phyloP scores from a whole-genome alignment of 805 yeast genomes.

The Lipomyces mesembrius region DNA sequence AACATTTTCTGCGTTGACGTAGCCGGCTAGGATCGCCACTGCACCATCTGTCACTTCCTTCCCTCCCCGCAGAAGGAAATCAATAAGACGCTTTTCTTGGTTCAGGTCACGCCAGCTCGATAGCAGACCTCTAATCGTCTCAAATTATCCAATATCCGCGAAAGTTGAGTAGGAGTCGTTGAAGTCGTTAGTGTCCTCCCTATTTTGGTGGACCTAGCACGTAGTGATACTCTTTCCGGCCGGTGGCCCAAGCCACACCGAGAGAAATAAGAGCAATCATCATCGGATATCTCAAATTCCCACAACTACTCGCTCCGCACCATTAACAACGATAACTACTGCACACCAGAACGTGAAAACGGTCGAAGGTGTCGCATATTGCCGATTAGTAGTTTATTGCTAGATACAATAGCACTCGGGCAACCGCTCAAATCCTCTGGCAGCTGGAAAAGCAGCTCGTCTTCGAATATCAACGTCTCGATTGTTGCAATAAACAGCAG shows the following conservation, averaged over 20 bases:
- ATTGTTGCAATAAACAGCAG: background rate
- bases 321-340: background rate
- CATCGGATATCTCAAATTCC: background rate
- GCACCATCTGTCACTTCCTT: background rate
- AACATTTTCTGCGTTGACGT: background rate
- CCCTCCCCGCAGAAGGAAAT: background rate
- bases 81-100: background rate
- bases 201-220: constrained; percentile 2
- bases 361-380: background rate
- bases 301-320: background rate
- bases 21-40: background rate
- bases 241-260: background rate
- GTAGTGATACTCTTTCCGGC: background rate
- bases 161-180: background rate
- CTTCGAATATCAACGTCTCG: background rate
- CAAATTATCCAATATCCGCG: background rate
- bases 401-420: background rate
- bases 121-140: background rate
- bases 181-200: background rate
- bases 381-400: background rate
- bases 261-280: background rate
- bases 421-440: background rate
- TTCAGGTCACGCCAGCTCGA: background rate
- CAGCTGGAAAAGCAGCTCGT: background rate
- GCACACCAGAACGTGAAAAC: background rate